Percentiles rank a stretch among this genome's conserved stretches.
phyloP scores from a whole-genome alignment of 2,329 filamentous ascomycete species.

The Coleophoma cylindrospora region DNA sequence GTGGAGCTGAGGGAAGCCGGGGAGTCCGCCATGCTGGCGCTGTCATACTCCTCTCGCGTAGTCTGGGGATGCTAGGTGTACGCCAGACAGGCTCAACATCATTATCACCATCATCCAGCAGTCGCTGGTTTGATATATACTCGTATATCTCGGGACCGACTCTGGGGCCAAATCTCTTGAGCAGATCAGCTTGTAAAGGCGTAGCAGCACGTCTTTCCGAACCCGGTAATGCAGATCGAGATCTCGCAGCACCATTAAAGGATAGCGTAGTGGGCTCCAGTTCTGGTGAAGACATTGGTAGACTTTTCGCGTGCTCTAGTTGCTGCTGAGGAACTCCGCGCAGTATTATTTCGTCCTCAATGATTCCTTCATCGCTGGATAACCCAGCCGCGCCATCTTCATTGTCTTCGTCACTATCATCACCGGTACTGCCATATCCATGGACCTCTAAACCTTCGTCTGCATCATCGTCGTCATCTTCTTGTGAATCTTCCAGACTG shows the following conservation, averaged over 20 bases:
- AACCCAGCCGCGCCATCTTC: constrained; percentile 19
- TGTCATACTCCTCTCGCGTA: neutral
- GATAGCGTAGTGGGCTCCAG: neutral
- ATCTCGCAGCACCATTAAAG: neutral
- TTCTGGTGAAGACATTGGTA: constrained; percentile 7
- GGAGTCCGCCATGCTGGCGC: no score
- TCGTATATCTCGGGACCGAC: constrained; percentile 21
- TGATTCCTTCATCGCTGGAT: constrained; percentile 18
- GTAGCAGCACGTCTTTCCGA: constrained; percentile 2
- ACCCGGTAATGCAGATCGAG: neutral
- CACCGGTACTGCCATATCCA: constrained; percentile 13
- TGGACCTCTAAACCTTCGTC: constrained; percentile 11
- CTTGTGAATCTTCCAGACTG: constrained; percentile 9
- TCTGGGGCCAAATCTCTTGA: constrained; percentile 22
- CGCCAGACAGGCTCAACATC: constrained; percentile 6
- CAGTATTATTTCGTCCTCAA: constrained; percentile 26
- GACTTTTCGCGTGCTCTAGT: constrained; percentile 12
- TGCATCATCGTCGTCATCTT: constrained; percentile 19
- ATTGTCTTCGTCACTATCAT: constrained; percentile 12
- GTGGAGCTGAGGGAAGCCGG: neutral
- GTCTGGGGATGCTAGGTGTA: constrained; percentile 9
- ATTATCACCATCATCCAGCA: constrained; percentile 9
- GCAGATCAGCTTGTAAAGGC: constrained; percentile 21
- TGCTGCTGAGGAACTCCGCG: constrained; percentile 15
- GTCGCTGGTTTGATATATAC: constrained; percentile 18